A percentile compares a stretch with the other conserved stretches of the same genome.
Conservation (phyloP, 805 yeast species). For the Suhomyces sp. region DNA sequence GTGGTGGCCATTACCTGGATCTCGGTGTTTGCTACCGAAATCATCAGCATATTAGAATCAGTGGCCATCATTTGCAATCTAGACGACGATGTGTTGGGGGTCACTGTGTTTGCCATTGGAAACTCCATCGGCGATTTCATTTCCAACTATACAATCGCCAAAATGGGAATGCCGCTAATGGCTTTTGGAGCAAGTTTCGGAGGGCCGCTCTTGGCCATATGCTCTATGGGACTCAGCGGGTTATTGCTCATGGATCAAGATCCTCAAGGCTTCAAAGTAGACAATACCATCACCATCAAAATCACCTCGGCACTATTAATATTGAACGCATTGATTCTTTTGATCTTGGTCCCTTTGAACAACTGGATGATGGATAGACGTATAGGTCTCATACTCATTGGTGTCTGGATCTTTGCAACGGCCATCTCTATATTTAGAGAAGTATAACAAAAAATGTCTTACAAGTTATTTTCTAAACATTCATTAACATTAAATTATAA, state of each 20-base stretch:
- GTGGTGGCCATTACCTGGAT: slow-evolving; percentile 64
- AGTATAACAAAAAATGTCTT: neutral
- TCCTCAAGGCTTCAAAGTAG: slow-evolving; percentile 13
- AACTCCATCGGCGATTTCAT: slow-evolving; percentile 89
- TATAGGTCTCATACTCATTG: slow-evolving; percentile 30
- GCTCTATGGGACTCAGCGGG: slow-evolving; percentile 81
- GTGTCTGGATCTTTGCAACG: slow-evolving; percentile 30
- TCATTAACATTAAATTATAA: neutral
- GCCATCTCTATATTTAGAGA: slow-evolving; percentile 25
- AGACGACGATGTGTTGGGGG: slow-evolving; percentile 78
- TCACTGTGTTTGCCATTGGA: slow-evolving; percentile 88
- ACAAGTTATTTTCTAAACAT: too few relatives aligned
- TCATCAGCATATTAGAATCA: slow-evolving; percentile 61
- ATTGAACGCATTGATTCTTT: slow-evolving; percentile 18
- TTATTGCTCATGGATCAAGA: slow-evolving; percentile 21
- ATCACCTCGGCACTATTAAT: slow-evolving; percentile 20
- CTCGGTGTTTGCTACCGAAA: slow-evolving; percentile 63
- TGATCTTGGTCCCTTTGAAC: slow-evolving; percentile 17
- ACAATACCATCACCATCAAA: slow-evolving; percentile 18
- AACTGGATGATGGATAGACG: slow-evolving; percentile 33
- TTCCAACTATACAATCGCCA: slow-evolving; percentile 76
- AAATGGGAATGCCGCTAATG: slow-evolving; percentile 80
- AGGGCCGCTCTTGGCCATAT: slow-evolving; percentile 77
- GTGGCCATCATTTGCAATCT: slow-evolving; percentile 58
- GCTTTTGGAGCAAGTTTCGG: slow-evolving; percentile 97